Evolutionary conservation across 176 grass and related monocot species (phyloP), one percentile per base, ranked within the genome.

Genomic region (Avena eriantha): DNA sequence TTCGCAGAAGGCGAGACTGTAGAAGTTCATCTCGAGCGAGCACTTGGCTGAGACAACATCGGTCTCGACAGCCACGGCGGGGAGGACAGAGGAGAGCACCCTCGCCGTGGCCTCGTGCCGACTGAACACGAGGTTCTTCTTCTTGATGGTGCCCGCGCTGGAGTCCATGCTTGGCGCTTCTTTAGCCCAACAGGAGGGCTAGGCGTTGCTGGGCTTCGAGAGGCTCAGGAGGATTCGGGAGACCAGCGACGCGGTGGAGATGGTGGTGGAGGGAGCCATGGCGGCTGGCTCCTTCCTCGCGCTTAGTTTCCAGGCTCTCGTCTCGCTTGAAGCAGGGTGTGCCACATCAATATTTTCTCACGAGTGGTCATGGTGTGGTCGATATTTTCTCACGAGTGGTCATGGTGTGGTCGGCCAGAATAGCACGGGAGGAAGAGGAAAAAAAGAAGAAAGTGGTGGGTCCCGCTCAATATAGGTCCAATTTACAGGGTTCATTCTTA

Each of bases 1-100:
- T 29, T 98, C 96, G 78, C 92, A 98, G 93, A 94, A 98, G 60
- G 73, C 92, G 79, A 98, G 90, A 9, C 93, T 88, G 7, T 71
- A 91, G 13, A 90, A 87, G 3, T 90, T 77, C 59, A 83, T 87
- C 73, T 88, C 76, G 19, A 94, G 79, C 16, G 85, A n/a, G 92
- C 96, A 98, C 36, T 88, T 81, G 7, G 45, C 72, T 14, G 61
- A 31, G 1, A 13, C 24, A 15, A 36, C 56, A 3, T 15, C 83
- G 0, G 18, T 65, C 12, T 65, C 81, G 7, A 31, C 73, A 8
- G 73, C 73, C 13, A 70, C 79, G 23, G 74, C 80, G 21, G 43
- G 82, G 51, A 86, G 33, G 36, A 89, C 12, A 79, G 84, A 48
- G 63, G 89, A 90, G 8, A 93, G 80, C 2, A 76, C 49, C 18